Evolutionary conservation across 352 stramenopile genomes (phyloP), one percentile per base, ranked within the genome.

Genomic region (Phytophthora parvispora): DNA sequence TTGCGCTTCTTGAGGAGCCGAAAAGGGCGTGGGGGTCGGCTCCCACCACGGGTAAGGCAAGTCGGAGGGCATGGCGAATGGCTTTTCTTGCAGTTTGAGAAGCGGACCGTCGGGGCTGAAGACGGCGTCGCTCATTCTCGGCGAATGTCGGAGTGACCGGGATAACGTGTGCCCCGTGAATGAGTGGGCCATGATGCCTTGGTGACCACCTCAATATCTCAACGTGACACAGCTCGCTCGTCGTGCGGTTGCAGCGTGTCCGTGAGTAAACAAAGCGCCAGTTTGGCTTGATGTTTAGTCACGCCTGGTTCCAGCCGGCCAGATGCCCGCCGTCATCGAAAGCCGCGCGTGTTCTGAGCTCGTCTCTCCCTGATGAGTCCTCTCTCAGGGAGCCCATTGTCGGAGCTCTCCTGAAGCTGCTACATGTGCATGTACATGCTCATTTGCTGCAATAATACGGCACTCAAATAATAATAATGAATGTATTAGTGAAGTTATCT

Each of bases 141-240:
- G 32, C 42, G n/a, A 49, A 28, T 49, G n/a, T 29, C 22, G 42
- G 16, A 49, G 20, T 49, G 42, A 28, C 18, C 15, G 20, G 20
- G 42, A 49, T 49, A 49, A 49, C 42, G 42, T 45, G 36, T 12
- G 36, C n/a, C n/a, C n/a, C n/a, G n/a, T n/a, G n/a, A n/a, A n/a
- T n/a, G 36, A 18, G 6, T 9, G 36, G 32, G 32, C 8, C 10
- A 13, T 3, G 32, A 13, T 38, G 32, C 6, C n/a, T n/a, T n/a
- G n/a, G 32, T 38, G 32, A 38, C 32, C 32, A 38, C n/a, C n/a
- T n/a, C 10, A 38, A 16, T 12, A 18, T 38, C 32, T 38, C 32
- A 38, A 38, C 12, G 2, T 38, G 32, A 38, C 31, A 2, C 15
- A 38, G 15, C 9, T 38, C 31, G 6, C 32, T 13, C 32, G 4